A percentile compares a stretch with the other conserved stretches of the same genome.
These are phyloP conservation scores for Vitellaria paradoxa DNA, from an alignment of 179 eudicot genomes.

Conservation along the genomic window DNA sequence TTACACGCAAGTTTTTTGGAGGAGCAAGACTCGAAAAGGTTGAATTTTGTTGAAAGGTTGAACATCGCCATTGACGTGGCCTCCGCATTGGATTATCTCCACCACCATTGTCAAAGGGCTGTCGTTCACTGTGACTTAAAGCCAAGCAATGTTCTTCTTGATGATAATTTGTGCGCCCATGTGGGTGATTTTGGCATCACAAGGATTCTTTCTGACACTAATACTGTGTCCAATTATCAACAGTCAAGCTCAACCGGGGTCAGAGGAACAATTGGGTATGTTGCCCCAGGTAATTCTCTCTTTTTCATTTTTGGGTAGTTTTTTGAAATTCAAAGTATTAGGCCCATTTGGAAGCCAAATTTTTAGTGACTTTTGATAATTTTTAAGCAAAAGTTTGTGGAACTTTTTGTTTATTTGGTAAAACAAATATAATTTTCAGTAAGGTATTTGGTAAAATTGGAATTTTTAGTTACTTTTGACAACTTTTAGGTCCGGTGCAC, in stretches of 20 bases:
- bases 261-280: constrained; percentile 32
- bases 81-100: constrained; percentile 32
- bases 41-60: constrained; percentile 21
- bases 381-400: too few species aligned
- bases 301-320: too few species aligned
- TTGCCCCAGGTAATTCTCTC: constrained; percentile 26
- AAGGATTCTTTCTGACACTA: constrained; percentile 7
- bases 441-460: too few species aligned
- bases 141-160: constrained; percentile 29
- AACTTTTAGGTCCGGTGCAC: too few species aligned
- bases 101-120: constrained; percentile 12
- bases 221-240: neutral
- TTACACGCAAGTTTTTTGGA: constrained; percentile 13
- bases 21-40: neutral
- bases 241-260: constrained; percentile 14
- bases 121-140: constrained; percentile 29
- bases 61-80: constrained; percentile 29
- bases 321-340: too few species aligned
- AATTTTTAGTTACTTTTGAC: too few species aligned
- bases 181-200: constrained; percentile 29
- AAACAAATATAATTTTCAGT: too few species aligned
- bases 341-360: too few species aligned
- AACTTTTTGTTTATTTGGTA: too few species aligned
- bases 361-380: too few species aligned
- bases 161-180: constrained; percentile 19